phyloP scores from a whole-genome alignment of 352 stramenopile genomes.

The Globisporangium orthogonon region DNA sequence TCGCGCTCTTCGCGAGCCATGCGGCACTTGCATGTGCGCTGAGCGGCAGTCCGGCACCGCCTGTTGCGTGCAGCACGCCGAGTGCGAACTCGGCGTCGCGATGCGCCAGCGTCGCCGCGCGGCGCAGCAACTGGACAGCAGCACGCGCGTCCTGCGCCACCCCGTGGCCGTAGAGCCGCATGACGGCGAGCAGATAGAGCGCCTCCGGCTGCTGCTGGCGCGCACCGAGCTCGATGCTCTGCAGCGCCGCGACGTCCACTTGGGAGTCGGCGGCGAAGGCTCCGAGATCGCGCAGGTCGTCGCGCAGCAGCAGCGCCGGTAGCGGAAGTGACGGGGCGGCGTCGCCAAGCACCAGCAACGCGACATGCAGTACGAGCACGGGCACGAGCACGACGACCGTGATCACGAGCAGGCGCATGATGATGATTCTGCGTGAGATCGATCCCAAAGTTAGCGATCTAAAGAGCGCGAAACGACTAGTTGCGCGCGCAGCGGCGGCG shows the following conservation, averaged over 20 bases:
- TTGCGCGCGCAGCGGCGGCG: background rate
- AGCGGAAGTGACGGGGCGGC: background rate
- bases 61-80: constrained; percentile 28
- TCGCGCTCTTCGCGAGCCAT: constrained; percentile 34
- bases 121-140: constrained; percentile 22
- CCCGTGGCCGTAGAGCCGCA: constrained; percentile 48
- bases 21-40: constrained; percentile 27
- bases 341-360: background rate
- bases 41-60: constrained; percentile 9
- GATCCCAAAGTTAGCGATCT: too few species aligned
- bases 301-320: constrained; percentile 6
- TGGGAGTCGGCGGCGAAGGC: background rate
- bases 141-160: constrained; percentile 20
- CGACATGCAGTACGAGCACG: background rate
- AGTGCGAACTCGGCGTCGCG: constrained; percentile 42
- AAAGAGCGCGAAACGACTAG: too few species aligned
- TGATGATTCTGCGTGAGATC: background rate
- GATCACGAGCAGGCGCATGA: background rate
- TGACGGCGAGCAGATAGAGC: constrained; percentile 42
- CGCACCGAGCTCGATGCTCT: constrained; percentile 27
- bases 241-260: constrained; percentile 23
- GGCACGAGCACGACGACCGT: background rate
- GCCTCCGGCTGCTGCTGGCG: constrained; percentile 31
- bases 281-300: constrained; percentile 11
- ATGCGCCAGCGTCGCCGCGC: constrained; percentile 22